Conservation (phyloP, 2,329 filamentous ascomycete genomes). For the Tolypocladium paradoxum region DNA sequence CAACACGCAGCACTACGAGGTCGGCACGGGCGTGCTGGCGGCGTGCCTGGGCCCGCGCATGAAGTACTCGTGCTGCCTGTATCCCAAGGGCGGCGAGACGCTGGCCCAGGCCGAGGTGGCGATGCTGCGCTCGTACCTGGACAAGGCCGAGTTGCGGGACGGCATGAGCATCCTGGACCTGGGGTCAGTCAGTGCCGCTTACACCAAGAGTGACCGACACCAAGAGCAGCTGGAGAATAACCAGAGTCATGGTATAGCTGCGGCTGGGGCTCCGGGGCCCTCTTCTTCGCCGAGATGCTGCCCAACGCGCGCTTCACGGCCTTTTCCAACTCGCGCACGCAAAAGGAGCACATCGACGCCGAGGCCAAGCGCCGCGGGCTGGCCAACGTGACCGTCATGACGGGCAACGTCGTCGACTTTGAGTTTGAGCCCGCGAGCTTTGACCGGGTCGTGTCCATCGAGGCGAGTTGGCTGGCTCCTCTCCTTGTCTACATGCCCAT, state of each 20-base stretch:
- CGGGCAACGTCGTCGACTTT: constrained; percentile 55
- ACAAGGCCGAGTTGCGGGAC: constrained; percentile 46
- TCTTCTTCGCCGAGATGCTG: constrained; percentile 56
- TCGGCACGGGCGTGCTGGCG: constrained; percentile 52
- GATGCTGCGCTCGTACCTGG: constrained; percentile 54
- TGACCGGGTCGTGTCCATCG: constrained; percentile 58
- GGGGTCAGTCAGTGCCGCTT: constrained; percentile 30
- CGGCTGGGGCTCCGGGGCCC: constrained; percentile 55
- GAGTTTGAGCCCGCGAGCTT: constrained; percentile 48
- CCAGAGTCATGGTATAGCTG: constrained; percentile 36
- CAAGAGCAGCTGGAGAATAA: too few relatives aligned
- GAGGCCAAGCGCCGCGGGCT: constrained; percentile 45
- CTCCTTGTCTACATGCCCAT: not conserved
- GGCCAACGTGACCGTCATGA: constrained; percentile 51
- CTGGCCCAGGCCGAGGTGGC: constrained; percentile 54
- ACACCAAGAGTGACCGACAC: not conserved
- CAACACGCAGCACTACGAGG: constrained; percentile 64
- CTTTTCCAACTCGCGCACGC: constrained; percentile 60
- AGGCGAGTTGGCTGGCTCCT: constrained; percentile 22
- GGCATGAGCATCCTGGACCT: constrained; percentile 53
- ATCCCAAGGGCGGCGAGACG: constrained; percentile 51
- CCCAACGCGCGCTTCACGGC: constrained; percentile 52
- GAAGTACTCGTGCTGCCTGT: constrained; percentile 63
- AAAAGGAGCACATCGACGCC: constrained; percentile 55
- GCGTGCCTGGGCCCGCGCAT: constrained; percentile 56